Evolutionary conservation across 2,329 filamentous ascomycete genomes (phyloP).

Genomic region (Alternaria metachromatica): DNA sequence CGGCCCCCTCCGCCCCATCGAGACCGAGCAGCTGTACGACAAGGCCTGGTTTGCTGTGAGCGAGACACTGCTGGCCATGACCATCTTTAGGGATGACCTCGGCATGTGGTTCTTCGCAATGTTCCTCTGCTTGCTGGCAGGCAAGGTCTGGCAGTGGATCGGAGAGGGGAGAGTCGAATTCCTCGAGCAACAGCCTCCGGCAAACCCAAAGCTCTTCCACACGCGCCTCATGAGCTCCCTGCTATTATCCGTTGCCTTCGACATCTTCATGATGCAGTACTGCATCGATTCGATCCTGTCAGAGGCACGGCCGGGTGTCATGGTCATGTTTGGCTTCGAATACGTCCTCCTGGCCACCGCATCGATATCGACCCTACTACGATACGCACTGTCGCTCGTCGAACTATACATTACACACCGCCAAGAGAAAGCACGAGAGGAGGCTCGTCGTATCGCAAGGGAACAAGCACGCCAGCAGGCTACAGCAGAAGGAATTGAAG

Average conservation of each 20-base stretch:
- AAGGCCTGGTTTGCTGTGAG: constrained; percentile 98
- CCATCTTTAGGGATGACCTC: constrained; percentile 94
- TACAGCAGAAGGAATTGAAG: constrained; percentile 48
- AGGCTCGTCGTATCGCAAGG: constrained; percentile 48
- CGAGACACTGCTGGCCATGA: constrained; percentile 97
- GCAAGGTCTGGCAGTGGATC: constrained; percentile 99
- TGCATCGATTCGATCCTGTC: constrained; percentile 82
- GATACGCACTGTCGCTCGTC: constrained; percentile 79
- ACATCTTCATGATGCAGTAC: constrained; percentile 80
- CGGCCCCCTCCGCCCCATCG: constrained; percentile 86
- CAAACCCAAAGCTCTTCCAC: constrained; percentile 89
- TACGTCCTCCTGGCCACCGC: constrained; percentile 86
- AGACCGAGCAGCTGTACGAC: constrained; percentile 96
- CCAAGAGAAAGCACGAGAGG: constrained; percentile 71
- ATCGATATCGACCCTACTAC: constrained; percentile 77
- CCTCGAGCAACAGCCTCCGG: constrained; percentile 91
- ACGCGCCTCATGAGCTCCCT: constrained; percentile 80
- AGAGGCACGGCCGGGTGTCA: constrained; percentile 94
- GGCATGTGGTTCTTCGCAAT: constrained; percentile 95
- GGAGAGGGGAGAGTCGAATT: constrained; percentile 93
- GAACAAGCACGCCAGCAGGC: constrained; percentile 74
- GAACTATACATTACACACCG: constrained; percentile 77
- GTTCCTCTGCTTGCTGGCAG: constrained; percentile 90
- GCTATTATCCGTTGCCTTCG: constrained; percentile 78
- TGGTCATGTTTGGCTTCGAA: constrained; percentile 99